Percentiles rank a stretch among this genome's conserved stretches.
Conservation (phyloP, 208 protist species). For the Wallacemonas sp. region DNA sequence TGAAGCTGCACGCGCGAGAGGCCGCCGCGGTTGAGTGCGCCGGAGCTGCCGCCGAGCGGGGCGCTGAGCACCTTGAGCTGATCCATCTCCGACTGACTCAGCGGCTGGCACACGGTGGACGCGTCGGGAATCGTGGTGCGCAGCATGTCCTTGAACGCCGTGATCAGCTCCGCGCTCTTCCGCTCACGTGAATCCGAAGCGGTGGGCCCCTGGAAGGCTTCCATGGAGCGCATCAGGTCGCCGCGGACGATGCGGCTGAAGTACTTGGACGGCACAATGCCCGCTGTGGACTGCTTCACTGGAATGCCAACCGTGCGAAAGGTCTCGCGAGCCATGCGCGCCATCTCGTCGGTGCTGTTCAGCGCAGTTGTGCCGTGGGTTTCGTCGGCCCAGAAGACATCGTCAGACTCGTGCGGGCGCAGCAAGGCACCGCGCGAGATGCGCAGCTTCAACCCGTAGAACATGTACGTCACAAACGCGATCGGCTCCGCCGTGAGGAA, state of each 20-base stretch:
- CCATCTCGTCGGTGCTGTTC: constrained; percentile 2
- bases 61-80: constrained; percentile 4
- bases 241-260: constrained; percentile 6
- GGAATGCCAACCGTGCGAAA: constrained; percentile 15
- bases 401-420: constrained; percentile 48
- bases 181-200: not conserved
- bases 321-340: not conserved
- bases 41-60: constrained; percentile 20
- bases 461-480: constrained; percentile 64
- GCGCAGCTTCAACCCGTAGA: constrained; percentile 76
- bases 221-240: not conserved
- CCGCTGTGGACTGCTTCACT: not conserved
- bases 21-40: constrained; percentile 28
- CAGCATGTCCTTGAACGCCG: constrained; percentile 3
- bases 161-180: not conserved
- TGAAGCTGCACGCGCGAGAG: constrained; percentile 37
- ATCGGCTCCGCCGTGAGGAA: constrained; percentile 74
- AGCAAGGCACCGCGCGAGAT: constrained; percentile 46
- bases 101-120: not conserved
- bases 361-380: not conserved
- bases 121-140: constrained; percentile 4
- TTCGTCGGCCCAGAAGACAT: constrained; percentile 5
- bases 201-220: not conserved
- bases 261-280: constrained; percentile 5
- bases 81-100: not conserved